phyloP scores from a whole-genome alignment of 345 rosid genomes.

The Linum lewisii region DNA sequence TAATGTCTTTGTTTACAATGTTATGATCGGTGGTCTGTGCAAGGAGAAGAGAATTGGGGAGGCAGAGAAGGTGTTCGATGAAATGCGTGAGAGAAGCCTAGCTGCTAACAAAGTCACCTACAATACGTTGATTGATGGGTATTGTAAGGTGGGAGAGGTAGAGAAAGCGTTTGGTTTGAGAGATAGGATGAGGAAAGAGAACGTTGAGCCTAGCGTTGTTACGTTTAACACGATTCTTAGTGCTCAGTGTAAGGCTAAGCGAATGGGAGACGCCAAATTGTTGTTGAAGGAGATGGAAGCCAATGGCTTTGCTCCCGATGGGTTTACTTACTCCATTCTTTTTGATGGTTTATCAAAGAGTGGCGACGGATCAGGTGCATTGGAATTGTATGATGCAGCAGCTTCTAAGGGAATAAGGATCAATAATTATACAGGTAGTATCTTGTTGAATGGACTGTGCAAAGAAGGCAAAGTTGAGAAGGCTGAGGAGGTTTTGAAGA shows the following conservation, averaged over 20 bases:
- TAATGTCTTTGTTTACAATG: conserved; percentile 51
- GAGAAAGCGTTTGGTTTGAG: conserved; percentile 37
- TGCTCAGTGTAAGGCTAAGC: conserved; percentile 47
- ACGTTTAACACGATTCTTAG: conserved; percentile 59
- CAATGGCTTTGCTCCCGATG: conserved; percentile 55
- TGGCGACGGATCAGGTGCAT: conserved; percentile 30
- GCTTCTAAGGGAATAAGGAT: conserved; percentile 36
- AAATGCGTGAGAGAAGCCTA: conserved; percentile 39
- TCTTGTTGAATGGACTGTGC: conserved; percentile 57
- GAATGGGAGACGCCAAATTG: conserved; percentile 48
- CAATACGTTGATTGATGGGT: conserved; percentile 64
- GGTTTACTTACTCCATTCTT: conserved; percentile 45
- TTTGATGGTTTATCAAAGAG: conserved; percentile 42
- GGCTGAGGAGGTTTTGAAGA: conserved; percentile 50
- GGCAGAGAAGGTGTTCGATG: conserved; percentile 61
- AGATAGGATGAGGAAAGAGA: conserved; percentile 42
- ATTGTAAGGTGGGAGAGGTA: conserved; percentile 49
- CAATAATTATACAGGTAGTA: conserved; percentile 40
- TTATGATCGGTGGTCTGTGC: conserved; percentile 47
- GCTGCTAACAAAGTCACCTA: conserved; percentile 41
- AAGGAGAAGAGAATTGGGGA: conserved; percentile 45
- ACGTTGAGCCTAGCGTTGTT: conserved; percentile 44
- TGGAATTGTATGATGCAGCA: conserved; percentile 36
- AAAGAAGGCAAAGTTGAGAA: conserved; percentile 50
- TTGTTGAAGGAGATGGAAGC: conserved; percentile 53